Percentiles rank a stretch among this genome's conserved stretches.
Conservation (phyloP, 2,329 filamentous ascomycete genomes). For the Penicillium sp. region DNA sequence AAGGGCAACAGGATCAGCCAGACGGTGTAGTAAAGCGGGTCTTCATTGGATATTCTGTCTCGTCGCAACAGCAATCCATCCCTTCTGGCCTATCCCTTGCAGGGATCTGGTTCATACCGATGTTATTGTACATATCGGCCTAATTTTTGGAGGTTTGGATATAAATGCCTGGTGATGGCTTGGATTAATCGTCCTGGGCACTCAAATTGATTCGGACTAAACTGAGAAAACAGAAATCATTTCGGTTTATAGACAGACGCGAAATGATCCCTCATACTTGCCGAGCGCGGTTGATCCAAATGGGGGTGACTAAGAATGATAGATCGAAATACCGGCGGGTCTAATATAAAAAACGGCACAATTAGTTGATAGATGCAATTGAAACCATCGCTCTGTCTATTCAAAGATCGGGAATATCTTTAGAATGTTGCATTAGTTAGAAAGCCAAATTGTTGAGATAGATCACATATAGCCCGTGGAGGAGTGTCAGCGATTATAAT, state of each 20-base stretch:
- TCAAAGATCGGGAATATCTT: conserved; percentile 1
- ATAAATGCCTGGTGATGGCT: conserved; percentile 24
- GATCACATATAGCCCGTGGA: conserved; percentile 13
- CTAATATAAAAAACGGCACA: conserved; percentile 3
- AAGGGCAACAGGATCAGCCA: conserved; percentile 30
- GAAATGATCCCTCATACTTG: conserved; percentile 7
- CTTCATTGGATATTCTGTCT: conserved; percentile 27
- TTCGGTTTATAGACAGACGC: background rate
- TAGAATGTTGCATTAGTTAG: conserved; percentile 11
- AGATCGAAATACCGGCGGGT: conserved; percentile 8
- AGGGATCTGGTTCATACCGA: conserved; percentile 19
- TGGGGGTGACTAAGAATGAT: conserved; percentile 10
- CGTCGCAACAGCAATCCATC: conserved; percentile 23
- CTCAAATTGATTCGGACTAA: background rate
- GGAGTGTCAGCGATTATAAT: background rate
- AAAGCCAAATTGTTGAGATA: conserved; percentile 1
- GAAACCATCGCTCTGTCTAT: background rate
- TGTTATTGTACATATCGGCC: conserved; percentile 10
- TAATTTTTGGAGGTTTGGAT: conserved; percentile 14
- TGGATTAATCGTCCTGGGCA: background rate
- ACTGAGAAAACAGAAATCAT: background rate
- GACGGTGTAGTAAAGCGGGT: conserved; percentile 23
- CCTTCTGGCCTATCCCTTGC: conserved; percentile 22
- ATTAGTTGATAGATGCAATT: conserved; percentile 13
- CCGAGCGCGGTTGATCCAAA: background rate